Conservation (phyloP, 1,284 basidiomycete species). For the Boletus nobilissimus region DNA sequence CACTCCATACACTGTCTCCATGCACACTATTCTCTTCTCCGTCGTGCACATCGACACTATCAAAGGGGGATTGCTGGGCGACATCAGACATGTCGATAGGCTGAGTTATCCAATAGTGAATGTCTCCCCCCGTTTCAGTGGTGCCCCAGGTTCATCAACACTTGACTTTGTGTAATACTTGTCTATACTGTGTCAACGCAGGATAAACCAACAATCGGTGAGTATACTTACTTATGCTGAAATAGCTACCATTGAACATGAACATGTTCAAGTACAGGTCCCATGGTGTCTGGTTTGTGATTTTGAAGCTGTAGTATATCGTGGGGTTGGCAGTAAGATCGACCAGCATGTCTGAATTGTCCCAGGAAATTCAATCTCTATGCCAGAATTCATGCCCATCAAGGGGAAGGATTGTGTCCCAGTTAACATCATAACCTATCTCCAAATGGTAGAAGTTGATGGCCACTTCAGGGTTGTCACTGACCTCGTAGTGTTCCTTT, state of each 20-base stretch:
- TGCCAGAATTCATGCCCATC: background rate
- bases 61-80: constrained; percentile 30
- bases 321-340: background rate
- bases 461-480: background rate
- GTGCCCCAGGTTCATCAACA: constrained; percentile 9
- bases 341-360: background rate
- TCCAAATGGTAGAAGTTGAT: constrained; percentile 3
- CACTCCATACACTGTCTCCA: no score
- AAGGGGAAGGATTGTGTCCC: background rate
- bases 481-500: background rate
- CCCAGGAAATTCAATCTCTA: background rate
- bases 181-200: constrained; percentile 9
- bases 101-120: constrained; percentile 38
- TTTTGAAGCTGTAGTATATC: background rate
- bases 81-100: constrained; percentile 33
- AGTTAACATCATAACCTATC: background rate
- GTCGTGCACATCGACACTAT: background rate
- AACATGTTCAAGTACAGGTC: constrained; percentile 39
- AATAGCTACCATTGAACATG: constrained; percentile 35
- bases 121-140: background rate
- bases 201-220: background rate
- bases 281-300: constrained; percentile 30
- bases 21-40: no score
- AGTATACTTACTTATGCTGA: constrained; percentile 30
- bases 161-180: constrained; percentile 28